Evolutionary conservation across 2,329 filamentous ascomycete species (phyloP), one percentile per base, ranked within the genome.

Genomic region (Tolypocladium ophioglossoides): DNA sequence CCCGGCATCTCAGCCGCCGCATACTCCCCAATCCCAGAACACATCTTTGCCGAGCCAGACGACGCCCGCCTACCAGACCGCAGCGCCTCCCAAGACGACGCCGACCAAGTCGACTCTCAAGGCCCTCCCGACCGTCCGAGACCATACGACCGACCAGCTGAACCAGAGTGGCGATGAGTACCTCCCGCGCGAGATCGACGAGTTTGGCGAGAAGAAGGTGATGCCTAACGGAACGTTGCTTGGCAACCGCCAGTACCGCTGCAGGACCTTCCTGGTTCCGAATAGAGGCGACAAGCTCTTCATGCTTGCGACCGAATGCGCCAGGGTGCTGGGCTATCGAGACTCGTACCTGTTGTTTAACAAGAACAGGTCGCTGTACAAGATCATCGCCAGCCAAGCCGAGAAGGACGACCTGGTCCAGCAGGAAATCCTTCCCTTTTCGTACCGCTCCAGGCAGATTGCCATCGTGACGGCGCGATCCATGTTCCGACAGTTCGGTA

Each of bases 341-440:
- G 94, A 99, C 70, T 96, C 91, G n/a, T 99, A 99, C 69, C 78
- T 99, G 38, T 76, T 99, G 18, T 99, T 99, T 77, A 97, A 97
- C 79, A 96, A 97, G 75, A 97, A 99, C 70, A 81, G 92, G 60
- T 97, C 94, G 2, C 77, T 99, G 10, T 95, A 83, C 78, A 99
- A 99, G 73, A 99, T 99, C 66, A 99, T 99, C 64, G 92, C 92
- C 55, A 95, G 87, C 58, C 92, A 97, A 68, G 78, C 86, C 32
- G 94, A 99, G 69, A 99, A 99, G 77, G 94, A 99, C 69, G 91
- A 97, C 65, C 78, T 99, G 18, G 96, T 99, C 50, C 79, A 85
- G 59, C 91, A 97, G 73, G 94, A 97, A 65, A 95, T 97, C 55
- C 76, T 99, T 22, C 94, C 94, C 0, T 99, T 97, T 70, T 96